Evolutionary conservation across 176 grass and related monocot species (phyloP), one percentile per base, ranked within the genome.

Genomic region (Avena insularis): DNA sequence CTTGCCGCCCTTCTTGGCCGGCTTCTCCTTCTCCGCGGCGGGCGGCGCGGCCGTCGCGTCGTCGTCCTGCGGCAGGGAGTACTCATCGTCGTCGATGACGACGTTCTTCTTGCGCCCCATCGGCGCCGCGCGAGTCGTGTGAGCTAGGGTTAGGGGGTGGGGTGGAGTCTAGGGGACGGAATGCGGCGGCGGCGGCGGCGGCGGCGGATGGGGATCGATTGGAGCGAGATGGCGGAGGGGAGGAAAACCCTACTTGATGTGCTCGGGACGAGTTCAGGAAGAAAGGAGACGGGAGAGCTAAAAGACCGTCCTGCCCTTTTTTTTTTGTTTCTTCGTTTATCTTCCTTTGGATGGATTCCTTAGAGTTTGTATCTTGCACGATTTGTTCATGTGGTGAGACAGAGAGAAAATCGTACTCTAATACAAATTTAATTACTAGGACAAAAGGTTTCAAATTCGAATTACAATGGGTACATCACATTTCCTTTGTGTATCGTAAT

Each of bases 31-130:
- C 51, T 98, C 89, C 68, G 72, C 74, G 20, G 87, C 4, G 3
- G 38, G 68, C 57, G 40, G 79, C 50, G 86, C 73, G 60, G 77
- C 65, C 55, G 84, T 64, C 33, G 86, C 29, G 47, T 87, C 83
- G 47, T 75, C 89, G 8, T 87, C 93, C 77, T 92, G 93, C 45
- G 92, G 96, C 13, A 96, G 79, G 47, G 87, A 94, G 92, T 98
- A 98, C 88, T 98, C 94, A 60, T 98, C 97, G 79, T 96, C 94
- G 85, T 90, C 87, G 90, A 98, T 96, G 82, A 79, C 50, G 50
- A 98, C 85, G 85, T 86, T 96, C 80, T 98, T 98, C 92, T 98
- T 98, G 76, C 97, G 92, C 59, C 94, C 97, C 97, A 98, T 98
- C 12, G 77, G 21, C 31, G 71, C 36, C 20, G n/a, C 17, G 75